Base-by-base conservation (phyloP, 176 grass and related monocot species). In the Avena sativa region DNA sequence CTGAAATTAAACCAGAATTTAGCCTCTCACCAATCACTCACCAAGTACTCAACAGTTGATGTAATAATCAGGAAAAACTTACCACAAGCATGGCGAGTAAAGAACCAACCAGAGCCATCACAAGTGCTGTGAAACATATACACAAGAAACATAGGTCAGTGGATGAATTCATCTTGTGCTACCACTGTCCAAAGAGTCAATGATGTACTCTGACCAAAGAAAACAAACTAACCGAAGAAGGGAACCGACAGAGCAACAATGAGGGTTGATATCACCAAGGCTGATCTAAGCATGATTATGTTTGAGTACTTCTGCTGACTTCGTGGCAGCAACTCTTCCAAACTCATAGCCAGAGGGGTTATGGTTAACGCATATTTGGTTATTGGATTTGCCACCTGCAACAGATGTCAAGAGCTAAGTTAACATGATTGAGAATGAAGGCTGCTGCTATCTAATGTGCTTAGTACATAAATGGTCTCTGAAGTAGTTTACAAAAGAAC, bases 311-410 rank as follows among this genome's bases (percentile, higher is more conserved):
- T 93, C 58, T 76, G 88, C 70, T 84, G 88, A 83, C 89, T 90
- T 79, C 79, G 84, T 44, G 92, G 92, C 71, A 98, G 83, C 85
- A 98, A 71, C 67, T 96, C 96, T 75, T 98, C 96, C 79, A 98
- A 94, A 92, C 93, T 94, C 93, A 96, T 84, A 19, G 96, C 92
- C 79, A 98, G 50, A 2, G 94, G 94, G 36, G 73, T 94, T 50
- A 98, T 86, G 36, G 94, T 94, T 69, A 96, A 94, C 17, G 96
- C 96, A 89, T 98, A 98, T 98, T 96, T 98, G 25, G 94, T 93
- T 78, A 98, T 93, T 53, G 94, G 97, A 87, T 98, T 98, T 76
- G 95, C 97, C 83, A 98, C 94, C 94, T 96, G 90, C 85, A 92
- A 86, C 7, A 73, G 80, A 85, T 25, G 15, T 46, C 17, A 23